phyloP scores from a whole-genome alignment of 352 stramenopile genomes.

The Nothophytophthora sp. region DNA sequence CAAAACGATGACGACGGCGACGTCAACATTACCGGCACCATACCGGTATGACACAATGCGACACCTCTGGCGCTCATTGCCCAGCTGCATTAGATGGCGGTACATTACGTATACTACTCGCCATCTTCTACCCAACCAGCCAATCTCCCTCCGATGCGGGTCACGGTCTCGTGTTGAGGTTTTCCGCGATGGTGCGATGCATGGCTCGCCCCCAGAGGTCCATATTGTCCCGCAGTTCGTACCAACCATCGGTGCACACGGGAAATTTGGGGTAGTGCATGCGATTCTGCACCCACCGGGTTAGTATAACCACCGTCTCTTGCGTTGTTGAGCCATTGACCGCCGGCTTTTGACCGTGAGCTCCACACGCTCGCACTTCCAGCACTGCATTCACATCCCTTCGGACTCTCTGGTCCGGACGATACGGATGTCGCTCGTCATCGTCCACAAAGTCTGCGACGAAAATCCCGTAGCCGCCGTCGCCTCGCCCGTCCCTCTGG shows the following conservation, averaged over 20 bases:
- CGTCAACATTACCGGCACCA: too few relatives aligned
- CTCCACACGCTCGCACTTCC: conserved; percentile 21
- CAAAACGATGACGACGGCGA: too few relatives aligned
- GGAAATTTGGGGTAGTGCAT: conserved; percentile 34
- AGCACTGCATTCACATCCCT: conserved; percentile 29
- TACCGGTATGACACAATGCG: too few relatives aligned
- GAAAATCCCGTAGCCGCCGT: conserved; percentile 22
- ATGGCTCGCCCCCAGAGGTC: conserved; percentile 31
- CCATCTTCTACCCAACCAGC: too few relatives aligned
- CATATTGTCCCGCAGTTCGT: conserved; percentile 30
- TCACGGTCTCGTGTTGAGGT: too few relatives aligned
- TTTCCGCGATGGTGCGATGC: conserved; percentile 21
- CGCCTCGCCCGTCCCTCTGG: conserved; percentile 2
- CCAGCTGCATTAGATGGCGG: too few relatives aligned
- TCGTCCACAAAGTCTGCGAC: conserved; percentile 39
- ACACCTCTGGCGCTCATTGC: too few relatives aligned
- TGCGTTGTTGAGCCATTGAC: conserved; percentile 3
- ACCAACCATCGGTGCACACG: conserved; percentile 26
- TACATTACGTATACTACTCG: too few relatives aligned
- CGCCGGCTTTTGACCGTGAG: conserved; percentile 6
- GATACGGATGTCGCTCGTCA: conserved; percentile 33
- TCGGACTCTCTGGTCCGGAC: conserved; percentile 21
- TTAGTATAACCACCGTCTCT: conserved; percentile 30
- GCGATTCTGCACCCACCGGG: conserved; percentile 29
- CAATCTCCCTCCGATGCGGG: too few relatives aligned